Evolutionary conservation across 257 asterid genomes (phyloP).

Genomic region (Coffea canephora): DNA sequence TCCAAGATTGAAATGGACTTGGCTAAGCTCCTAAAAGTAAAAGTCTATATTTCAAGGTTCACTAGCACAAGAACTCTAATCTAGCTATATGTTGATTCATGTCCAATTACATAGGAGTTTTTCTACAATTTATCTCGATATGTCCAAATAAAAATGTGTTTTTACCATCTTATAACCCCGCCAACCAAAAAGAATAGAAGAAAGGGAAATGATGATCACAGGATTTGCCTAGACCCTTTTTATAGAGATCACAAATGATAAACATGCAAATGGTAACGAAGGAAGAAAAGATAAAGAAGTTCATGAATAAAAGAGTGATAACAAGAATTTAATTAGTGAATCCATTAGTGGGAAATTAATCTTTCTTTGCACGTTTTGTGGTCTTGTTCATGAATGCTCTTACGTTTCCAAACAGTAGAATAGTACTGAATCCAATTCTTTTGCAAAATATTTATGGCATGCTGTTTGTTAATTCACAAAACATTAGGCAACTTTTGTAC

Average conservation of each 20-base stretch:
- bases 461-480: not conserved
- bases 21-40: not conserved
- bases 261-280: not conserved
- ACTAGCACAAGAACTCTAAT: not conserved
- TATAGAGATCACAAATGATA: not conserved
- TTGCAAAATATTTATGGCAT: not conserved
- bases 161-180: no score
- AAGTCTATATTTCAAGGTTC: not conserved
- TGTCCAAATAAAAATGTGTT: not conserved
- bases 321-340: not conserved
- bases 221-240: no score
- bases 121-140: not conserved
- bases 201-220: not conserved
- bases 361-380: not conserved
- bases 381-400: not conserved
- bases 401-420: not conserved
- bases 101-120: not conserved
- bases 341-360: not conserved
- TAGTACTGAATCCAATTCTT: not conserved
- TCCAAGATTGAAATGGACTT: not conserved
- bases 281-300: not conserved
- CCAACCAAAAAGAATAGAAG: no score
- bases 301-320: not conserved
- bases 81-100: not conserved
- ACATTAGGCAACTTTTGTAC: not conserved